Conservation (phyloP, 805 yeast genomes). For the Spathaspora boniae region DNA sequence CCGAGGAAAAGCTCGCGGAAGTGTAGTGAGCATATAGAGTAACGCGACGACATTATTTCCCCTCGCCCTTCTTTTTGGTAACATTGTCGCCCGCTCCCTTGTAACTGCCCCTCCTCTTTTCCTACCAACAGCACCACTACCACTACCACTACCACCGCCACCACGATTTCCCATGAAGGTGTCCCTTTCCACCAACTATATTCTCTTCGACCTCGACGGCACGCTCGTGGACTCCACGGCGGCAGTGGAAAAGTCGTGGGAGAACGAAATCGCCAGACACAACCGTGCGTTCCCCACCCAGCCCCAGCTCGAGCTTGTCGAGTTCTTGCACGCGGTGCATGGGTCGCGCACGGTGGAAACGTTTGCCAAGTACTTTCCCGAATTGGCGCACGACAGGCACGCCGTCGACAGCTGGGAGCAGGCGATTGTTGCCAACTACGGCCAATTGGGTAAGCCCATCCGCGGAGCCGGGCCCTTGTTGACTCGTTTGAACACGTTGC, state of each 20-base stretch:
- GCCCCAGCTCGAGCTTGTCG: slow-evolving; percentile 7
- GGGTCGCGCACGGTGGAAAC: slow-evolving; percentile 16
- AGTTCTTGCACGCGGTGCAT: slow-evolving; percentile 14
- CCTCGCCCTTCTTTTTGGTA: background rate
- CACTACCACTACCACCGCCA: too few species aligned
- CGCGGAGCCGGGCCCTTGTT: slow-evolving; percentile 12
- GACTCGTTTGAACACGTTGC: slow-evolving; percentile 3
- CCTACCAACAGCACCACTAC: background rate
- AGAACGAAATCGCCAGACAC: slow-evolving; percentile 11
- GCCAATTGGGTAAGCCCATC: slow-evolving; percentile 16
- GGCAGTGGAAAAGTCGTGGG: slow-evolving; percentile 17
- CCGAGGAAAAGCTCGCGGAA: slow-evolving; percentile 6
- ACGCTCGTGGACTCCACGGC: slow-evolving; percentile 17
- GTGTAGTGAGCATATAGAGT: slow-evolving; percentile 2
- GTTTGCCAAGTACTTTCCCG: slow-evolving; percentile 14
- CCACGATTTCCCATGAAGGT: too few species aligned
- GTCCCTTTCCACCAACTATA: too few species aligned
- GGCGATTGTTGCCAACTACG: slow-evolving; percentile 14
- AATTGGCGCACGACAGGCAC: slow-evolving; percentile 8
- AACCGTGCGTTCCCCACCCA: slow-evolving; percentile 13
- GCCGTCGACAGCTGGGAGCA: slow-evolving; percentile 10
- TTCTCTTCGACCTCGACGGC: slow-evolving; percentile 19
- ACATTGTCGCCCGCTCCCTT: background rate
- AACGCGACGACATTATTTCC: slow-evolving; percentile 3
- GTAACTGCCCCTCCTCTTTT: background rate